Conservation (phyloP, 2,329 filamentous ascomycete species). For the Hymenoscyphus repandus region DNA sequence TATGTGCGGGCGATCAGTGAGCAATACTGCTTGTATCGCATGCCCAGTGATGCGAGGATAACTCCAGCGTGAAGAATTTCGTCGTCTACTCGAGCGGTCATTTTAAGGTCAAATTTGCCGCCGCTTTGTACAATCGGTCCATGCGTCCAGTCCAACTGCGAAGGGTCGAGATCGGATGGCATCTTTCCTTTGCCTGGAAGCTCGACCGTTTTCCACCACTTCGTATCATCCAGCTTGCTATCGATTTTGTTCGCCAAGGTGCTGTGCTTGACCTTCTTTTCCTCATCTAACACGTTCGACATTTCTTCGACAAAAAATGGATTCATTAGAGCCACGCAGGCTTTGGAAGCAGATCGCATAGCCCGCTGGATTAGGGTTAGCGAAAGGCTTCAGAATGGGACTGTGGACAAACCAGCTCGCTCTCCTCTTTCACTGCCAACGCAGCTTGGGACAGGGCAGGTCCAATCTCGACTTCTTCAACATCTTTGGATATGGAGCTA, state of each 20-base stretch:
- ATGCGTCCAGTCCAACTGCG: slow-evolving; percentile 90
- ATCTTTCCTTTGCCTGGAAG: slow-evolving; percentile 69
- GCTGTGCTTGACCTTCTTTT: slow-evolving; percentile 94
- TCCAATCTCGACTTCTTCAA: slow-evolving; percentile 84
- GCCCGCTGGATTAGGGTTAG: slow-evolving; percentile 50
- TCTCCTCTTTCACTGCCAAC: slow-evolving; percentile 91
- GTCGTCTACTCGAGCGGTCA: slow-evolving; percentile 72
- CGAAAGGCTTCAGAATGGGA: not conserved
- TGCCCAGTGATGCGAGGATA: slow-evolving; percentile 85
- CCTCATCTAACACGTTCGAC: slow-evolving; percentile 90
- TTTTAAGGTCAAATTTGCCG: slow-evolving; percentile 87
- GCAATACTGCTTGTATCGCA: slow-evolving; percentile 94
- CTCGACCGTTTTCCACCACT: slow-evolving; percentile 82
- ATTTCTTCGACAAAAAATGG: slow-evolving; percentile 98
- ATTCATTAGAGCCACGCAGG: slow-evolving; percentile 89
- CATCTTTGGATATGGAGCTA: slow-evolving; percentile 71
- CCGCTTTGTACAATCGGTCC: slow-evolving; percentile 91
- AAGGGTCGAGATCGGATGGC: slow-evolving; percentile 77
- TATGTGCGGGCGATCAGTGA: slow-evolving; percentile 91
- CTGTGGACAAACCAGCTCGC: slow-evolving; percentile 59
- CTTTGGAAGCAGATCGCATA: slow-evolving; percentile 90
- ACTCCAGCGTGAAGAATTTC: slow-evolving; percentile 84
- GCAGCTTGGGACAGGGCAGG: slow-evolving; percentile 75
- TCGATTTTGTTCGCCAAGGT: slow-evolving; percentile 81
- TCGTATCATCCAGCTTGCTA: slow-evolving; percentile 84